Conservation (phyloP, 208 protist genomes). For the Porcisia deanei region DNA sequence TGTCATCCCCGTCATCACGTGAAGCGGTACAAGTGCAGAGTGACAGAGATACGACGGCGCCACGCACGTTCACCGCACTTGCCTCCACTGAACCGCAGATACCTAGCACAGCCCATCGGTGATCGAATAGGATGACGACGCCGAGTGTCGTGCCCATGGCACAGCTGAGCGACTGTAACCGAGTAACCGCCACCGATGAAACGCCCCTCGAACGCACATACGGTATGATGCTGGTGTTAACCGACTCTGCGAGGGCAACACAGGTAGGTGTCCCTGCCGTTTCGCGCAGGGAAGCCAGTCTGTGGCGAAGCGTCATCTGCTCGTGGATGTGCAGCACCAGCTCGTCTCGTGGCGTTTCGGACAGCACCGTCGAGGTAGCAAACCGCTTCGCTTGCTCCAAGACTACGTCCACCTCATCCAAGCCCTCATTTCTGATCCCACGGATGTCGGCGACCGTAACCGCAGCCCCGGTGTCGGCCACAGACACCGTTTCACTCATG, state of each 20-base stretch:
- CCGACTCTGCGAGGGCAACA: constrained; percentile 21
- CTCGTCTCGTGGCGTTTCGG: constrained; percentile 24
- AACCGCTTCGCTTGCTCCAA: constrained; percentile 52
- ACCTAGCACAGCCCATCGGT: constrained; percentile 20
- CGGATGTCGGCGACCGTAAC: background rate
- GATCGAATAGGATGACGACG: constrained; percentile 56
- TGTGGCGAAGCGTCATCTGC: constrained; percentile 46
- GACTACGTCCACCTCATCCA: constrained; percentile 43
- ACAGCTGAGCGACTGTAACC: background rate
- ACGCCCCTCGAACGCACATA: background rate
- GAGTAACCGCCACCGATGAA: background rate
- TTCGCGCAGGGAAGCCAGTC: constrained; percentile 31
- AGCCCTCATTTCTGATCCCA: constrained; percentile 2
- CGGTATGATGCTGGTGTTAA: background rate
- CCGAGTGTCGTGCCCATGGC: constrained; percentile 70
- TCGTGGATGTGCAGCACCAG: constrained; percentile 66
- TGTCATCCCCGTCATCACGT: background rate
- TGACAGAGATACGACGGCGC: constrained; percentile 49
- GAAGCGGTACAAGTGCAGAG: constrained; percentile 15
- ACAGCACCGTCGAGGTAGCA: constrained; percentile 37
- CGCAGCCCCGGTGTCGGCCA: background rate
- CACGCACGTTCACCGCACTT: constrained; percentile 36
- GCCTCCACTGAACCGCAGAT: constrained; percentile 22
- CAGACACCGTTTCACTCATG: constrained; percentile 7
- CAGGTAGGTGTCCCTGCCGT: constrained; percentile 56